Percentiles rank a stretch among this genome's conserved stretches.
phyloP scores from a whole-genome alignment of 352 stramenopile genomes.

The Pythium phragmitis region DNA sequence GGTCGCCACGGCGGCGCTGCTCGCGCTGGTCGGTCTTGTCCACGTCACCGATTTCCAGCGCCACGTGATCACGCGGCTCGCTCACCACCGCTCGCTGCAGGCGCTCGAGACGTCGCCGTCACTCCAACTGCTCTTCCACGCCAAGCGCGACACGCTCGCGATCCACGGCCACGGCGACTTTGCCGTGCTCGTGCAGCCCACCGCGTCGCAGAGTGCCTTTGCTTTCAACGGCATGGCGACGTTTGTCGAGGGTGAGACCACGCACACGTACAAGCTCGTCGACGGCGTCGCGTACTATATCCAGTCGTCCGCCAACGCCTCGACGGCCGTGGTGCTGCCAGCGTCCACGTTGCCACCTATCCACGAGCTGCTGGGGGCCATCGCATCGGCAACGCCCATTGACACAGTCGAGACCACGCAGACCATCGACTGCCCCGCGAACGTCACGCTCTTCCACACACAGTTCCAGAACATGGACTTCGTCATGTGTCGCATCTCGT shows the following conservation, averaged over 20 bases:
- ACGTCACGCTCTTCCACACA: conserved; percentile 38
- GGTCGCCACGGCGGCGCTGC: conserved; percentile 10
- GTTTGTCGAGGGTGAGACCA: conserved; percentile 32
- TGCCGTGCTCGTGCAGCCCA: conserved; percentile 39
- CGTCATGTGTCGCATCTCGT: conserved; percentile 38
- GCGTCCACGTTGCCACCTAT: conserved; percentile 27
- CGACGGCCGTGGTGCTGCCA: conserved; percentile 2
- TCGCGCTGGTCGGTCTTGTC: conserved; percentile 11
- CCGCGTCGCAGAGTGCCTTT: conserved; percentile 18
- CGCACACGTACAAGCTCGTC: conserved; percentile 41
- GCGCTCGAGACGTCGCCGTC: conserved; percentile 32
- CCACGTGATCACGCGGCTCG: conserved; percentile 39
- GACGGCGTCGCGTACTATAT: conserved; percentile 29
- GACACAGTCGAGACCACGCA: conserved; percentile 37
- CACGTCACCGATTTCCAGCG: conserved; percentile 20
- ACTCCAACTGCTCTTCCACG: conserved; percentile 37
- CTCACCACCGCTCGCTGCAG: conserved; percentile 43
- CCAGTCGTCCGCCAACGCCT: background rate
- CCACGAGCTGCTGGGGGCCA: conserved; percentile 32
- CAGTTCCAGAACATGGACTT: conserved; percentile 44
- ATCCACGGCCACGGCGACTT: conserved; percentile 46
- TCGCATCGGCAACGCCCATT: conserved; percentile 34
- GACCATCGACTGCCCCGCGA: conserved; percentile 38
- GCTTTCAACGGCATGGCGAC: conserved; percentile 43
- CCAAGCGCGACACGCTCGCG: conserved; percentile 52